Evolutionary conservation across 2,329 filamentous ascomycete species (phyloP), one percentile per base, ranked within the genome.

Genomic region (Botryotinia narcissicola): DNA sequence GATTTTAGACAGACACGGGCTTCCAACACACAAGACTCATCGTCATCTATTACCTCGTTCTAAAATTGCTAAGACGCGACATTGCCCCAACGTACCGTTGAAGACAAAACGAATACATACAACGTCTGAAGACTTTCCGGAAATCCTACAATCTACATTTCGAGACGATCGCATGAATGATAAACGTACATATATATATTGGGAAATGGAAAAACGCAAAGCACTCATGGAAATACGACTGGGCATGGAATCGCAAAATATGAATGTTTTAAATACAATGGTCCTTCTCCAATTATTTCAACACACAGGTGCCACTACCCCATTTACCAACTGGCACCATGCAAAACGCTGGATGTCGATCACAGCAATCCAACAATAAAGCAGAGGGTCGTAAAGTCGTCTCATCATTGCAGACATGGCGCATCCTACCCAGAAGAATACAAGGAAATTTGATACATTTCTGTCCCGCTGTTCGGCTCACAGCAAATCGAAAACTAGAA

Each of bases 331-430:
- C 64, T 40, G 64, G 25, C 64, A 59, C 71, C 62, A 60, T 68
- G 12, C 62, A 60, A 29, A 51, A 68, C 48, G n/a, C 40, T 7
- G 29, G 40, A 68, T 32, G 20, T 68, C 48, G 29, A 54, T 48
- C 59, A 20, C 51, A 35, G 37, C 20, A 37, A 35, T 59, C 37
- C 51, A 72, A 46, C 32, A 68, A 72, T n/a, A 64, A 66, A 54
- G 46, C 44, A 73, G 60, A 70, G 59, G 68, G 60, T 42, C 60
- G 42, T 74, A 77, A 79, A 71, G 70, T 80, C 78, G 76, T 80
- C 77, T 76, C 74, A 66, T 80, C 78, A 71, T 75, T 46, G 75
- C 71, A 69, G 64, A 71, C 66, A 63, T 73, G 73, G 64, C 51
- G 72, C 72, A 67, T 73, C 68, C 70, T 71, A 63, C 70, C 68